Base-by-base conservation (phyloP, 192 early-diverging fungal genomes). In the Dispira parvispora region DNA sequence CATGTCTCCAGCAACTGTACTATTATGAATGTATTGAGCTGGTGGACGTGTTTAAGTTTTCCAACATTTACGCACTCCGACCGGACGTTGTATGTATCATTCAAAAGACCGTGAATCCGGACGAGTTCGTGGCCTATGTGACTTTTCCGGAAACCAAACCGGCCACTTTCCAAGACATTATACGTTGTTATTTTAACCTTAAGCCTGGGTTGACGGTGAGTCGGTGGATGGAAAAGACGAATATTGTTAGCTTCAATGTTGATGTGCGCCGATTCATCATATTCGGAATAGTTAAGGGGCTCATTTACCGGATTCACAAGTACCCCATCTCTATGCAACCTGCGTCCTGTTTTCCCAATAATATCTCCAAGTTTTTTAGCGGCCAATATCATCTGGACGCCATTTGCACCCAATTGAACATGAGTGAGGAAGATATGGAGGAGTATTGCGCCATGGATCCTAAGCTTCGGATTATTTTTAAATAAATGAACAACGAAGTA, bases 41-140 rank as follows among this genome's bases (percentile, higher is more conserved):
- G 71, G 82, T 89, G 6, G 93, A 97, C 63, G 84, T 99, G 21
- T 97, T 97, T 71, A 89, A 96, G 81, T 99, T 93, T 67, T 79
- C 83, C 63, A 99, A 99, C 66, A 71, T 94, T 0, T 99, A 99
- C 66, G 77, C 80, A 0, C 72, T 88, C 45, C 82, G 76, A 46
- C 69, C 78, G 16, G 75, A 80, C 63, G 73, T 94, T 25, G 79
- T 73, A 57, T 9, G 28, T 8, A 62, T 20, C 53, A 55, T 62
- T 10, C 25, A 43, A 3, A 44, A 62, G 25, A 62, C 61, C n/a
- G 61, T 46, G 38, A 38, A 20, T 25, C 46, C 21, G 11, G 46
- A 43, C 23, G 61, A 62, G 8, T 44, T 44, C 42, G 61, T 62
- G 4, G 44, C 43, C 20, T 46, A 44, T 21, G 61, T 44, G 2